Evolutionary conservation across 1,284 basidiomycete species (phyloP).

Genomic region (Trichosporon asahii): DNA sequence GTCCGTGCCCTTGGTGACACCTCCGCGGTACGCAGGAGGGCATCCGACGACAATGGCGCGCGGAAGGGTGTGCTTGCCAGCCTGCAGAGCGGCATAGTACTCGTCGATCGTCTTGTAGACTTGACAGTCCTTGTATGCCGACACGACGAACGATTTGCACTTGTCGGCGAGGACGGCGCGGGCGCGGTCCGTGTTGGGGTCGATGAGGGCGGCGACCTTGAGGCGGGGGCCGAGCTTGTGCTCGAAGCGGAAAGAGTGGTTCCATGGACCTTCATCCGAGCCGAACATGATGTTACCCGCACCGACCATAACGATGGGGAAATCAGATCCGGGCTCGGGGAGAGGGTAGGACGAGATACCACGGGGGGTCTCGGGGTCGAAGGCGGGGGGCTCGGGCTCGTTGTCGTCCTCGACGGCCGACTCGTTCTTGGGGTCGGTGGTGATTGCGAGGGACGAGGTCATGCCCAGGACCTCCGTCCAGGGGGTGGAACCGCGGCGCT

Average conservation of each 20-base stretch:
- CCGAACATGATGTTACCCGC: conserved; percentile 95
- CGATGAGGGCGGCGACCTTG: conserved; percentile 91
- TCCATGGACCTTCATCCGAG: conserved; percentile 66
- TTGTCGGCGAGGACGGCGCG: conserved; percentile 79
- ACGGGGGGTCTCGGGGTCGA: conserved; percentile 19
- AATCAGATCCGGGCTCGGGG: conserved; percentile 59
- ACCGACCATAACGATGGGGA: conserved; percentile 87
- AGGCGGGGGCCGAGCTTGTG: conserved; percentile 93
- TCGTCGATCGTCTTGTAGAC: conserved; percentile 86
- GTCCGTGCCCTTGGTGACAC: conserved; percentile 71
- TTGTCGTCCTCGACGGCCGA: neutral
- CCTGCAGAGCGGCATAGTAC: conserved; percentile 66
- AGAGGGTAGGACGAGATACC: conserved; percentile 39
- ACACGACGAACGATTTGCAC: conserved; percentile 87
- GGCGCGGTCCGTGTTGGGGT: conserved; percentile 81
- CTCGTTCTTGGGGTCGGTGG: conserved; percentile 1
- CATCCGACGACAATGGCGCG: conserved; percentile 82
- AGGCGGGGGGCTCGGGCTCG: conserved; percentile 15
- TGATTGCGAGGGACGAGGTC: conserved; percentile 10
- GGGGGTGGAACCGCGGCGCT: conserved; percentile 14
- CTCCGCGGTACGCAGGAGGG: conserved; percentile 90
- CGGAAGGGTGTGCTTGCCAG: conserved; percentile 21
- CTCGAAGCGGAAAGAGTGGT: conserved; percentile 89
- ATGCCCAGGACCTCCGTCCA: conserved; percentile 20
- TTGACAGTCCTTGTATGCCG: conserved; percentile 86